Evolutionary conservation across 768 basidiomycete species (phyloP), one percentile per base, ranked within the genome.

Genomic region (Xerocomellus intermedius): DNA sequence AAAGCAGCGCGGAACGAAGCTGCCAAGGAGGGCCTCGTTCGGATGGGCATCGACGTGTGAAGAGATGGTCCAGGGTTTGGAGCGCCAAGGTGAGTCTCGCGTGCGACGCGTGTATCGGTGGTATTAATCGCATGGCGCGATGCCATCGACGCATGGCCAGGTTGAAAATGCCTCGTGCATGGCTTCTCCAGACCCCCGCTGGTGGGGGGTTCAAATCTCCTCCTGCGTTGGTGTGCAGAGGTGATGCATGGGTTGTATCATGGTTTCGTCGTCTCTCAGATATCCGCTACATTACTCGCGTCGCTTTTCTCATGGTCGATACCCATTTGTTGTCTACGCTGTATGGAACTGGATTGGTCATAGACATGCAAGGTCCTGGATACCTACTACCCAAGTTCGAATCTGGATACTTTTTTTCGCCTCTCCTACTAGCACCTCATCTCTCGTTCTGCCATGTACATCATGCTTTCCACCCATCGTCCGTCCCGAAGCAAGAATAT

Each of bases 1-100:
- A 89, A 86, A 68, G 79, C 81, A 2, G 90, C 90, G 2, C 78
- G 85, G 65, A 90, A 91, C 64, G 89, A 89, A 65, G 90, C 90
- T 5, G 90, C 90, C 30, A 91, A 89, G 69, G 75, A 83, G 60
- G 89, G 87, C 3, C 75, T 91, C 57, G 68, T 74, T 64, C 78
- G 72, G 53, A 60, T 91, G 68, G 86, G 83, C 2, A 76, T 88
- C 44, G 57, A 73, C 39, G 82, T 83, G 45, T 80, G 39, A 64
- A 37, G 2, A 19, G 1, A 13, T 8, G 33, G n/a, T 9, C 4
- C 22, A 16, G 19, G 50, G 54, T 55, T 53, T 55, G 57, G 42
- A 37, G 36, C 19, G 47, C 22, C 21, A 38, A 52, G 71, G 79
- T 57, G 41, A 36, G 58, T 24, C 22, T 36, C 26, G 22, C 21